These are phyloP conservation scores for Cladosporium cucumerinum DNA, from an alignment of 2,329 filamentous ascomycete species.

Conservation along the genomic window DNA sequence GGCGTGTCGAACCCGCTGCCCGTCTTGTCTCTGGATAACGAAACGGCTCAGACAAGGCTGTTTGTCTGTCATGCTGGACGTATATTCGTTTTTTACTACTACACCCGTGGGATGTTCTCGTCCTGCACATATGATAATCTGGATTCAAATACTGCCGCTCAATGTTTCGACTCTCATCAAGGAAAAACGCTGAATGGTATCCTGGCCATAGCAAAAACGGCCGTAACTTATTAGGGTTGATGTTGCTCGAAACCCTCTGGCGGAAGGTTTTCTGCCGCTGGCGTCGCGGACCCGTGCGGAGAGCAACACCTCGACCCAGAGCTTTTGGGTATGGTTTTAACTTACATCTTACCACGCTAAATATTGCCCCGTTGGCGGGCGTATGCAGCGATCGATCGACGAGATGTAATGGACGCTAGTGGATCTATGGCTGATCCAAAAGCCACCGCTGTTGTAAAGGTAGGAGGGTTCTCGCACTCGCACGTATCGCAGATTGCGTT, in stretches of 20 bases:
- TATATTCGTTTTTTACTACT: not conserved
- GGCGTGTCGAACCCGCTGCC: not conserved
- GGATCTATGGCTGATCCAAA: not conserved
- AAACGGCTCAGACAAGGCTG: not conserved
- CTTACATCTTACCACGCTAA: not conserved
- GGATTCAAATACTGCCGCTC: not conserved
- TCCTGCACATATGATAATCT: not conserved
- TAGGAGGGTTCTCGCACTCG: slow-evolving; percentile 6
- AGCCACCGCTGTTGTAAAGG: not conserved
- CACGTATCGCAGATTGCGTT: slow-evolving; percentile 1
- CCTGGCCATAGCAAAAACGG: not conserved
- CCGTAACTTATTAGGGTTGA: not conserved
- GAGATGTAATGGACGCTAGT: not conserved
- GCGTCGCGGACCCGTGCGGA: not conserved
- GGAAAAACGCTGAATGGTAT: not conserved
- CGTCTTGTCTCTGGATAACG: not conserved
- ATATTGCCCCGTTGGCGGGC: not conserved
- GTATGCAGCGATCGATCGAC: not conserved
- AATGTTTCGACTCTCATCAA: not conserved
- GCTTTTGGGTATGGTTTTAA: not conserved
- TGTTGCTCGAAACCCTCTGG: not conserved
- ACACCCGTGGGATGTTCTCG: not conserved
- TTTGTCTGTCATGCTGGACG: not conserved
- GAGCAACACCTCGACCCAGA: not conserved
- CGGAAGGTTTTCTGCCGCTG: not conserved